Percentiles rank a stretch among this genome's conserved stretches.
Evolutionary conservation across 768 basidiomycete genomes (phyloP).

Genomic region (Lepiota brunneoincarnata): DNA sequence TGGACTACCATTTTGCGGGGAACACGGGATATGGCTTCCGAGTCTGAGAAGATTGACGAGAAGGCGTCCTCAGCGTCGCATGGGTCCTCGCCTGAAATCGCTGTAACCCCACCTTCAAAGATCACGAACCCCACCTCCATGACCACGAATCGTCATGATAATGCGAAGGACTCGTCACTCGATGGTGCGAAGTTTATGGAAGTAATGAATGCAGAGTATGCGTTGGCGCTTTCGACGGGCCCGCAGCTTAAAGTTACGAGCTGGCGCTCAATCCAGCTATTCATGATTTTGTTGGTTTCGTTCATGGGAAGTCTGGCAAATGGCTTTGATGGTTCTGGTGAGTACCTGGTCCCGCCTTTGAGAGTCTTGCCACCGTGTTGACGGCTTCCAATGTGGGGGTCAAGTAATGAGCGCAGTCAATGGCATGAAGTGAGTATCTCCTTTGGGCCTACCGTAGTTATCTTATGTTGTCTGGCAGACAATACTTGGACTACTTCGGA

Average conservation of each 20-base stretch:
- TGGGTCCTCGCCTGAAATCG: conserved; percentile 13
- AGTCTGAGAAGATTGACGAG: conserved; percentile 2
- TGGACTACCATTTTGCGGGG: neutral
- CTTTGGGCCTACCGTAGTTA: too few relatives aligned
- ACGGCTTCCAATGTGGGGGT: neutral
- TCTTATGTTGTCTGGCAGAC: conserved; percentile 18
- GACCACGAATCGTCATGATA: neutral
- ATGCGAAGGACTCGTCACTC: neutral
- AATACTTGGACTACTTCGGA: conserved; percentile 39
- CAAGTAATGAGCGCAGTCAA: conserved; percentile 47
- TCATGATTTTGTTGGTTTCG: conserved; percentile 36
- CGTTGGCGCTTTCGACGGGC: conserved; percentile 41
- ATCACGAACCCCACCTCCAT: too few relatives aligned
- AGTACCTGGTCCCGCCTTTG: conserved; percentile 3
- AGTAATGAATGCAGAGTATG: conserved; percentile 41
- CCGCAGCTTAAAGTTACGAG: conserved; percentile 39
- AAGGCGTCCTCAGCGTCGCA: conserved; percentile 5
- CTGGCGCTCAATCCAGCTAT: conserved; percentile 37
- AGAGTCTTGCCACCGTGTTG: neutral
- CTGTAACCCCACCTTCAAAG: neutral
- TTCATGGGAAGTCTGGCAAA: conserved; percentile 46
- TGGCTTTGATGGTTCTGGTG: conserved; percentile 46
- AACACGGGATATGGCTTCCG: neutral
- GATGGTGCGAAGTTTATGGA: conserved; percentile 21
- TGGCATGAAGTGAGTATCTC: conserved; percentile 38